Percentiles rank a stretch among this genome's conserved stretches.
Evolutionary conservation across 2,329 filamentous ascomycete species (phyloP).

Genomic region (Claviceps sp.): DNA sequence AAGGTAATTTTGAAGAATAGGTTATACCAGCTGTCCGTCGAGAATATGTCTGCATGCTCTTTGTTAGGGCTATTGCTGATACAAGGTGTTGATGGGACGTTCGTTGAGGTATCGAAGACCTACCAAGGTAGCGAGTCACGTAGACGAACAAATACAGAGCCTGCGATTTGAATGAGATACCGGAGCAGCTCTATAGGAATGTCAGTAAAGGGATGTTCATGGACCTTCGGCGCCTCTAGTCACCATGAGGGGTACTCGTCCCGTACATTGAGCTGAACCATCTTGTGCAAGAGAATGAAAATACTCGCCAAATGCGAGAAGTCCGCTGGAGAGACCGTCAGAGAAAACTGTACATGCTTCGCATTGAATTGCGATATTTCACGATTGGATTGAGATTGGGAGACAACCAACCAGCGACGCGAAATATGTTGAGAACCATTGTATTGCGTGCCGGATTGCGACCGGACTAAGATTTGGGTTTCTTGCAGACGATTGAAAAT

Average conservation of each 20-base stretch:
- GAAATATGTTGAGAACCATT: slow-evolving; percentile 45
- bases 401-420: slow-evolving; percentile 36
- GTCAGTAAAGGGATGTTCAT: slow-evolving; percentile 1
- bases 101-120: slow-evolving; percentile 1
- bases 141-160: slow-evolving; percentile 91
- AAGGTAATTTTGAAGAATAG: slow-evolving; percentile 93
- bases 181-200: slow-evolving; percentile 67
- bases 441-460: slow-evolving; percentile 4
- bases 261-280: slow-evolving; percentile 77
- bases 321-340: slow-evolving; percentile 50
- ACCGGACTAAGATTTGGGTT: not conserved
- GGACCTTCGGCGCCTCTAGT: slow-evolving; percentile 8
- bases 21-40: slow-evolving; percentile 77
- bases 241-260: not conserved
- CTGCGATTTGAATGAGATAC: slow-evolving; percentile 98
- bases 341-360: slow-evolving; percentile 7
- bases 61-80: not conserved
- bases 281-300: slow-evolving; percentile 90
- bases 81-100: not conserved
- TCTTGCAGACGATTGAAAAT: not conserved
- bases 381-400: not conserved
- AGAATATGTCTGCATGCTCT: slow-evolving; percentile 59
- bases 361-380: slow-evolving; percentile 7
- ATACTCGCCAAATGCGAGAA: slow-evolving; percentile 92
- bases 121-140: slow-evolving; percentile 80